A percentile compares a stretch with the other conserved stretches of the same genome.
These are phyloP conservation scores for Lignosus rhinocerotis DNA, from an alignment of 1,284 basidiomycete species.

Conservation along the genomic window DNA sequence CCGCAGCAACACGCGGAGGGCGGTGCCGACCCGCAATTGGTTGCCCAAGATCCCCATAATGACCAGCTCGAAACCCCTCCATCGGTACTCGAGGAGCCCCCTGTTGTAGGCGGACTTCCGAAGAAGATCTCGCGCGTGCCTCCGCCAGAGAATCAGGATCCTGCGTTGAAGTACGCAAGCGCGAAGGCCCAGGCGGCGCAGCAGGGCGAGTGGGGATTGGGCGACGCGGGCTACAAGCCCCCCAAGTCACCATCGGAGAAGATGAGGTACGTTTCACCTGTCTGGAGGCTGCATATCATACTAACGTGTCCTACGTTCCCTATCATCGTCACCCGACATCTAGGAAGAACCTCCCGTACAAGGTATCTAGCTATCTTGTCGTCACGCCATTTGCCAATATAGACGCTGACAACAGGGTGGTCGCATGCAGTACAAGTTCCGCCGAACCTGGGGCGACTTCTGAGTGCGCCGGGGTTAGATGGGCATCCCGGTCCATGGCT, in stretches of 20 bases:
- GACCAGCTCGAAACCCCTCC: constrained; percentile 20
- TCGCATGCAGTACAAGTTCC: constrained; percentile 83
- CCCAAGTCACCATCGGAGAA: constrained; percentile 69
- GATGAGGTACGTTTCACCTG: constrained; percentile 52
- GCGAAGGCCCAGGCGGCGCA: constrained; percentile 54
- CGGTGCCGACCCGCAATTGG: constrained; percentile 26
- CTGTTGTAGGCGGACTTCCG: constrained; percentile 29
- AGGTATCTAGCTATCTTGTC: constrained; percentile 48
- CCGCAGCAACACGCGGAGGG: constrained; percentile 7
- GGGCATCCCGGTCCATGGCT: not conserved
- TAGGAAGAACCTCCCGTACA: constrained; percentile 80
- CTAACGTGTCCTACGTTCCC: not conserved
- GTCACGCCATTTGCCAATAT: constrained; percentile 19
- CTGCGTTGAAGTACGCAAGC: constrained; percentile 56
- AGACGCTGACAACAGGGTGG: constrained; percentile 50
- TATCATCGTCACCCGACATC: not conserved
- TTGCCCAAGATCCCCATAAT: constrained; percentile 25
- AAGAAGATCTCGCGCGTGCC: constrained; percentile 57
- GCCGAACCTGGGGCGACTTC: constrained; percentile 83
- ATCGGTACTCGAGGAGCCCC: constrained; percentile 15
- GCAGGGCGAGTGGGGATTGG: constrained; percentile 71
- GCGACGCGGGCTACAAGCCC: constrained; percentile 73
- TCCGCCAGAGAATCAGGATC: constrained; percentile 68
- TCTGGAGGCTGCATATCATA: not conserved
- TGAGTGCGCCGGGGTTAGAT: constrained; percentile 30